Conservation (phyloP, 2,329 filamentous ascomycete species). For the Leptodontidium sp. region DNA sequence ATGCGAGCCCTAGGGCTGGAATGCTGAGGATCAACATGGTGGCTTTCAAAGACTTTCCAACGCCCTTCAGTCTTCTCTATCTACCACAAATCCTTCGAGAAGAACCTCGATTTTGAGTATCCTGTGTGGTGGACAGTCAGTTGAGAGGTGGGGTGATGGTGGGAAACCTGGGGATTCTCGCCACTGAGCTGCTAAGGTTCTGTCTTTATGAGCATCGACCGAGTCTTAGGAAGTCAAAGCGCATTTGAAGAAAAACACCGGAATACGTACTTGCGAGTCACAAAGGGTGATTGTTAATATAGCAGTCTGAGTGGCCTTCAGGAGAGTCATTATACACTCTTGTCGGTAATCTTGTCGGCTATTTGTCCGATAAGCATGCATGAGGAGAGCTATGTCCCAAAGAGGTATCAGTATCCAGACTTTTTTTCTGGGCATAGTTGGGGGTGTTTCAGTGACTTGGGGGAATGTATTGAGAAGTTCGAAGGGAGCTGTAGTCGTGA, state of each 20-base stretch:
- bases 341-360: slow-evolving; percentile 5
- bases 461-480: too few species aligned
- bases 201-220: too few species aligned
- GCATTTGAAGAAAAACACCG: too few species aligned
- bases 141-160: slow-evolving; percentile 6
- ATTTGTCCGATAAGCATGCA: background rate
- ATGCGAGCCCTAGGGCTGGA: slow-evolving; percentile 30
- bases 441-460: too few species aligned
- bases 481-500: too few species aligned
- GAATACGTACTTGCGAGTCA: background rate
- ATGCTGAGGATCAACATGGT: slow-evolving; percentile 31
- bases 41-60: background rate
- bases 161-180: background rate
- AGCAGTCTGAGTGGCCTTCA: background rate
- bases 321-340: background rate
- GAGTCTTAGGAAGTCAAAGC: too few species aligned
- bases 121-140: background rate
- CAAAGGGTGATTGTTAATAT: background rate
- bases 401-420: background rate
- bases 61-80: background rate
- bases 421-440: background rate
- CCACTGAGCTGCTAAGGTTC: background rate
- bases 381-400: background rate
- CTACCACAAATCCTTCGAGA: background rate
- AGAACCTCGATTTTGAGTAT: background rate